phyloP scores from a whole-genome alignment of 768 basidiomycete species.

The Termitomyces bulborhizus region DNA sequence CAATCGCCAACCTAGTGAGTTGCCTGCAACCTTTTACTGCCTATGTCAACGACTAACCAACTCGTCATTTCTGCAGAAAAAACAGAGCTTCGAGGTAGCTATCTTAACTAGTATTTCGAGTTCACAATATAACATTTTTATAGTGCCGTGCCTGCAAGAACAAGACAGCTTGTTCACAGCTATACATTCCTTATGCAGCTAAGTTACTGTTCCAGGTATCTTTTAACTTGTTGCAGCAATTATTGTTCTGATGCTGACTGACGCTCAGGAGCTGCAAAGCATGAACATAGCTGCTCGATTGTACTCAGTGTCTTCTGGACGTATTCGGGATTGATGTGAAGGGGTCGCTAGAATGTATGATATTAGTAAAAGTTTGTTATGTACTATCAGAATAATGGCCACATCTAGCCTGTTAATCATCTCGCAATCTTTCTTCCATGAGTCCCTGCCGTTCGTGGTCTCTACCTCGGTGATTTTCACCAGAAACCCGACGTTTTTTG shows the following conservation, averaged over 20 bases:
- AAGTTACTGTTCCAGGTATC: conserved; percentile 91
- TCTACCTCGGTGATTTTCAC: conserved; percentile 38
- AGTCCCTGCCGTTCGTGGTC: conserved; percentile 65
- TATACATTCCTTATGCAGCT: conserved; percentile 94
- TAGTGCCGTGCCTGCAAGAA: conserved; percentile 95
- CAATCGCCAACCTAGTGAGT: conserved; percentile 90
- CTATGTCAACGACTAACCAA: not conserved
- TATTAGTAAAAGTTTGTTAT: conserved; percentile 15
- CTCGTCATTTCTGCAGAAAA: conserved; percentile 53
- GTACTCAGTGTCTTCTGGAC: conserved; percentile 83
- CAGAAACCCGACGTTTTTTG: conserved; percentile 49
- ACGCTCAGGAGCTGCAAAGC: conserved; percentile 76
- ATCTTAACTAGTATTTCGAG: conserved; percentile 6
- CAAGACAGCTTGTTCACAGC: conserved; percentile 88
- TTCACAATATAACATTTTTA: not conserved
- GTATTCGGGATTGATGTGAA: conserved; percentile 59
- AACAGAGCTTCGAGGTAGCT: conserved; percentile 87
- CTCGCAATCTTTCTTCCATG: conserved; percentile 38
- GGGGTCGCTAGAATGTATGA: conserved; percentile 15
- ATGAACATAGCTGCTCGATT: conserved; percentile 92
- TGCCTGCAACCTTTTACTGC: not conserved
- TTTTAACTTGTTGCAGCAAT: not conserved
- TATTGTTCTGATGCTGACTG: not conserved
- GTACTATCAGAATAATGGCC: conserved; percentile 15
- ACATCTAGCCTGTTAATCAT: conserved; percentile 20